These are phyloP conservation scores for Linnemannia elongata DNA, from an alignment of 192 early-diverging fungal genomes.

Conservation along the genomic window DNA sequence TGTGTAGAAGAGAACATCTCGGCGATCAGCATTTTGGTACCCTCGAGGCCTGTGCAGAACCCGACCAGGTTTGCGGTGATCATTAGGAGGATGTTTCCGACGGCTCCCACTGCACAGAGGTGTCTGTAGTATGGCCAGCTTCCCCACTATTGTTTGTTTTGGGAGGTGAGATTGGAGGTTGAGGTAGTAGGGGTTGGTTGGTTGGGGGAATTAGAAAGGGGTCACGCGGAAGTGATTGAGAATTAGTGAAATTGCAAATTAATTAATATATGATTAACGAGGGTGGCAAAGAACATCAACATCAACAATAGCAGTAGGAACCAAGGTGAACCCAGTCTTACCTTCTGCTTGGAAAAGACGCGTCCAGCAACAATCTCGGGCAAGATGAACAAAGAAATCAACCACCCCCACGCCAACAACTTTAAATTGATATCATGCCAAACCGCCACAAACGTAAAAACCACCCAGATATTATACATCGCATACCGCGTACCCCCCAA, in stretches of 20 bases:
- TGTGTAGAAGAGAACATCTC: slow-evolving; percentile 62
- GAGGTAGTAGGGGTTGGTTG: not conserved
- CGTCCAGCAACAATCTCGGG: slow-evolving; percentile 83
- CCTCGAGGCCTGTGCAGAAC: slow-evolving; percentile 91
- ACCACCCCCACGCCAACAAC: slow-evolving; percentile 93
- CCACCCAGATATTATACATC: slow-evolving; percentile 83
- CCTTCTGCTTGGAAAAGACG: slow-evolving; percentile 68
- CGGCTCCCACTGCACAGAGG: slow-evolving; percentile 85
- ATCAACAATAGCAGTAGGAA: not conserved
- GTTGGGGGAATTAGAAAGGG: not conserved
- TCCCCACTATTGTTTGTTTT: slow-evolving; percentile 59
- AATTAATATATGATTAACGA: not conserved
- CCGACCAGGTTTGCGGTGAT: slow-evolving; percentile 97
- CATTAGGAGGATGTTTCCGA: slow-evolving; percentile 92
- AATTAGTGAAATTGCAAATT: not conserved
- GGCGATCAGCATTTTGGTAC: slow-evolving; percentile 79
- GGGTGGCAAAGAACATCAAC: not conserved
- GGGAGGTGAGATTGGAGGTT: not conserved
- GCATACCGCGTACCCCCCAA: slow-evolving; percentile 85
- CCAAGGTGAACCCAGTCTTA: slow-evolving; percentile 18
- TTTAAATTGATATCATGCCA: slow-evolving; percentile 97
- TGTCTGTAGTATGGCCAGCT: slow-evolving; percentile 75
- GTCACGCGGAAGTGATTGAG: not conserved
- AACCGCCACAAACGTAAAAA: slow-evolving; percentile 97
- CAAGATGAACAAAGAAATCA: slow-evolving; percentile 88